A percentile compares a stretch with the other conserved stretches of the same genome.
Evolutionary conservation across 495 filamentous ascomycete species (phyloP).

Genomic region (Penicillium cataractarum): DNA sequence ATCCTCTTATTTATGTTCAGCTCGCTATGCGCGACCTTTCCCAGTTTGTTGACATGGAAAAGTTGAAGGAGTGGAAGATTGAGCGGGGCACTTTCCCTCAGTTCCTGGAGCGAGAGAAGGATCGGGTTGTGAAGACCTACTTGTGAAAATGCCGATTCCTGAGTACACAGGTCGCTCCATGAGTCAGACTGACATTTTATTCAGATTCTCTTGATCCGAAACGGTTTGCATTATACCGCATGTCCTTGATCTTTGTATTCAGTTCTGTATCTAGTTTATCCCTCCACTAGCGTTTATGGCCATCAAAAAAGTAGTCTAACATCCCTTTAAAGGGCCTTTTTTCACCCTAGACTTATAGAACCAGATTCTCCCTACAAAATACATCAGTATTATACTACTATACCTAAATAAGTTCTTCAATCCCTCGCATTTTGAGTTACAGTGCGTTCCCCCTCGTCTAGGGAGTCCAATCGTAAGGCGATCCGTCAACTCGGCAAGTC

Average conservation of each 20-base stretch:
- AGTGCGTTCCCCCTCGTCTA: neutral
- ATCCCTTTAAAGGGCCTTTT: neutral
- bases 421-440: neutral
- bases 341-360: no score
- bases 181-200: neutral
- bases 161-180: neutral
- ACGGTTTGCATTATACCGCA: neutral
- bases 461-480: neutral
- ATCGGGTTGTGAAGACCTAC: conserved; percentile 20
- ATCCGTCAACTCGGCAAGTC: neutral
- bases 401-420: neutral
- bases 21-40: conserved; percentile 33
- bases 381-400: no score
- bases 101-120: conserved; percentile 44
- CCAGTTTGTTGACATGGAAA: conserved; percentile 39
- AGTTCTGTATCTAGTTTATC: neutral
- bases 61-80: conserved; percentile 37
- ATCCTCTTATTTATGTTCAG: conserved; percentile 38
- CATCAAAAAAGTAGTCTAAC: neutral
- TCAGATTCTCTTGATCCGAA: neutral
- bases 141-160: conserved; percentile 1
- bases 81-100: conserved; percentile 36
- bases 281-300: neutral
- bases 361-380: no score
- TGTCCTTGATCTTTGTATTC: neutral